These are phyloP conservation scores for Aplosporella prunicola DNA, from an alignment of 2,329 filamentous ascomycete genomes.

Conservation along the genomic window DNA sequence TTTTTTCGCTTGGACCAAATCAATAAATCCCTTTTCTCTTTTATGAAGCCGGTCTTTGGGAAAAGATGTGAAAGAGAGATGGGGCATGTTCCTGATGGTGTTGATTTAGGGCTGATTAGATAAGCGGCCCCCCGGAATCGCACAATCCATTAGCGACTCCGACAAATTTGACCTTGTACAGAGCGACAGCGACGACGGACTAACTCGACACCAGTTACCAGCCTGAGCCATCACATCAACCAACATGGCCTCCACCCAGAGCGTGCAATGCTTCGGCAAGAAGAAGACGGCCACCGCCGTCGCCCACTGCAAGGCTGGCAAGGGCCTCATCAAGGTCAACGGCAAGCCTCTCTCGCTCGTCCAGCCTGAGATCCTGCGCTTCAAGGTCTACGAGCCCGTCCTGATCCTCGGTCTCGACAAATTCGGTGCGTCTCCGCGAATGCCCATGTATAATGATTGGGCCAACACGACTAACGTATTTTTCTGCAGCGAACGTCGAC, in stretches of 20 bases:
- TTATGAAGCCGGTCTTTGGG: no score
- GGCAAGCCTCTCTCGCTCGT: conserved; percentile 89
- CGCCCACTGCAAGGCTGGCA: conserved; percentile 84
- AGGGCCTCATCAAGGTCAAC: conserved; percentile 97
- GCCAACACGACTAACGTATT: background rate
- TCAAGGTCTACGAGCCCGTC: conserved; percentile 99
- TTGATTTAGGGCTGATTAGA: no score
- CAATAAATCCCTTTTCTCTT: background rate
- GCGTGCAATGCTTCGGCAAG: conserved; percentile 95
- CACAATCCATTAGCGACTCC: conserved; percentile 12
- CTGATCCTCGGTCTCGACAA: conserved; percentile 96
- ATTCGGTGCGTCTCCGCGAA: conserved; percentile 50
- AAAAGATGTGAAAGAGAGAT: no score
- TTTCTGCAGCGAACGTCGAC: conserved; percentile 70
- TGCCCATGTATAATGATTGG: background rate
- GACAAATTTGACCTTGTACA: conserved; percentile 6
- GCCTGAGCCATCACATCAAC: conserved; percentile 20
- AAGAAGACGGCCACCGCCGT: conserved; percentile 60
- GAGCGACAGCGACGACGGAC: conserved; percentile 9
- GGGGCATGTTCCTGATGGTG: no score
- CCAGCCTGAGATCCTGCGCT: conserved; percentile 92
- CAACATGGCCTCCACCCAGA: conserved; percentile 59
- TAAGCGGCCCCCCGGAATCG: conserved; percentile 7
- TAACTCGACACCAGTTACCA: conserved; percentile 8
- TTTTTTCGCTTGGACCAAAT: background rate